phyloP scores from a whole-genome alignment of 2,329 filamentous ascomycete genomes.

The Xylariaceae sp. region DNA sequence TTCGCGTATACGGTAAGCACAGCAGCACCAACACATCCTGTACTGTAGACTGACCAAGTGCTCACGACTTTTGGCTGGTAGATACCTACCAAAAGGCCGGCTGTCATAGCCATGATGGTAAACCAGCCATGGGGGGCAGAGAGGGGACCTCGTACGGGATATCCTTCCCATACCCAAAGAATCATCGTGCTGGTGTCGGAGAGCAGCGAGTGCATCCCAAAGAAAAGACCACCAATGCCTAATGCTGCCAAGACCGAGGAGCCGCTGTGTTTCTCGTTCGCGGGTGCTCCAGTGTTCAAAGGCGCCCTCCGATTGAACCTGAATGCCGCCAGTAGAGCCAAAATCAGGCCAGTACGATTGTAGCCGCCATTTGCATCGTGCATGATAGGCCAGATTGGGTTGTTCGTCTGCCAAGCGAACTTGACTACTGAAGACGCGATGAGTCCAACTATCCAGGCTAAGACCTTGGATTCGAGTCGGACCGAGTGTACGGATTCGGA shows the following conservation, averaged over 20 bases:
- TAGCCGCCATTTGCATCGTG: slow-evolving; percentile 85
- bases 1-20: slow-evolving; percentile 71
- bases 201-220: slow-evolving; percentile 84
- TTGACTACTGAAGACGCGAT: slow-evolving; percentile 84
- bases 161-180: slow-evolving; percentile 96
- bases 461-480: slow-evolving; percentile 75
- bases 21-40: slow-evolving; percentile 75
- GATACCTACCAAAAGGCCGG: slow-evolving; percentile 72
- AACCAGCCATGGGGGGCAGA: slow-evolving; percentile 85
- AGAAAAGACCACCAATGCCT: slow-evolving; percentile 79
- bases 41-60: slow-evolving; percentile 74
- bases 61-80: slow-evolving; percentile 65
- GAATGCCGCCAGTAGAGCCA: slow-evolving; percentile 72
- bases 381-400: slow-evolving; percentile 95
- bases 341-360: slow-evolving; percentile 75
- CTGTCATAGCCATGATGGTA: slow-evolving; percentile 83
- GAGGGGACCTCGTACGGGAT: slow-evolving; percentile 81
- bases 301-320: slow-evolving; percentile 67
- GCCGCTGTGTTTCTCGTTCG: slow-evolving; percentile 45
- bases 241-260: slow-evolving; percentile 69
- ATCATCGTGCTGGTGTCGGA: slow-evolving; percentile 99
- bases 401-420: slow-evolving; percentile 91
- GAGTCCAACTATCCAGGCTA: slow-evolving; percentile 77
- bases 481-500: slow-evolving; percentile 70
- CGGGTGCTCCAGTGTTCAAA: slow-evolving; percentile 33